Conservation (phyloP, 2,329 filamentous ascomycete species). For the Didymella keratinophila region DNA sequence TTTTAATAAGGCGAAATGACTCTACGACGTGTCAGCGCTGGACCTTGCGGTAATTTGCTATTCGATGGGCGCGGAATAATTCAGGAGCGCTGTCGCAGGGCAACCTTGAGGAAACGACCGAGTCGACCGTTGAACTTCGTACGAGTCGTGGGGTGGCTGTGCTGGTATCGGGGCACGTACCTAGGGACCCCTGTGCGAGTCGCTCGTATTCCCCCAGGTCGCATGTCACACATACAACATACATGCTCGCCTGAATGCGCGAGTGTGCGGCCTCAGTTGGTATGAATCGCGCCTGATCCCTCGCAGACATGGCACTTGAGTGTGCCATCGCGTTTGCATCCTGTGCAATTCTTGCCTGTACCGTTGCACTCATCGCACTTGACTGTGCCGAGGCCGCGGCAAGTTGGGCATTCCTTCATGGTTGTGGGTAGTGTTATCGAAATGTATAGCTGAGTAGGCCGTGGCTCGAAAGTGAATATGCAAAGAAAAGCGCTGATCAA, state of each 20-base stretch:
- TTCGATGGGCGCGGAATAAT: background rate
- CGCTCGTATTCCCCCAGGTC: conserved; percentile 20
- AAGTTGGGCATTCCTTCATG: conserved; percentile 46
- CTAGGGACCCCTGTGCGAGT: conserved; percentile 27
- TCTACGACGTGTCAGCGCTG: conserved; percentile 7
- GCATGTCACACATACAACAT: conserved; percentile 18
- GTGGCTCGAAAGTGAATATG: background rate
- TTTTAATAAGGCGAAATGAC: conserved; percentile 2
- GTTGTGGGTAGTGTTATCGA: background rate
- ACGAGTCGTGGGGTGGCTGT: conserved; percentile 9
- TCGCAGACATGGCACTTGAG: conserved; percentile 45
- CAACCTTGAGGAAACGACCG: background rate
- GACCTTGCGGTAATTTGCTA: background rate
- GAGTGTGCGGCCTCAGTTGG: conserved; percentile 31
- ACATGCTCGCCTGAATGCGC: conserved; percentile 12
- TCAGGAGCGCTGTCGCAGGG: background rate
- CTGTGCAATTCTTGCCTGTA: conserved; percentile 30
- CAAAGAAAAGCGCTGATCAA: conserved; percentile 8
- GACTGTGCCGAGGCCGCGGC: conserved; percentile 43
- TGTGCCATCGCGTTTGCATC: conserved; percentile 41
- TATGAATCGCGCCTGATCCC: conserved; percentile 45
- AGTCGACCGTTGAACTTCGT: background rate
- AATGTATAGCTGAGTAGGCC: background rate
- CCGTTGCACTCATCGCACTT: conserved; percentile 48
- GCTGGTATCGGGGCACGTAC: conserved; percentile 19